Conservation (phyloP, 1,284 basidiomycete species). For the Mrakiaceae sp. region DNA sequence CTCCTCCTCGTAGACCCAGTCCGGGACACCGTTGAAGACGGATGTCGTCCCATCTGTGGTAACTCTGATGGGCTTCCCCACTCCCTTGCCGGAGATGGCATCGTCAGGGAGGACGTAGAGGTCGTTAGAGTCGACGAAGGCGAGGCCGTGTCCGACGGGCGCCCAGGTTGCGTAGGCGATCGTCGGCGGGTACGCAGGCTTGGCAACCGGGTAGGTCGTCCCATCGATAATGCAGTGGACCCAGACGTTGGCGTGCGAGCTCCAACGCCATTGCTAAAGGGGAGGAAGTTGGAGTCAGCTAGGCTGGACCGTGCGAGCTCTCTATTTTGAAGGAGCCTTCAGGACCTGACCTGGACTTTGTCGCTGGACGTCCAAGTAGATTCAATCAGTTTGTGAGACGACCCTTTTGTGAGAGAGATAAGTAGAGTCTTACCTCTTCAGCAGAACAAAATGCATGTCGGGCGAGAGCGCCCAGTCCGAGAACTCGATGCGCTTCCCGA, state of each 20-base stretch:
- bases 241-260: slow-evolving; percentile 78
- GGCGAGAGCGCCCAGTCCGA: slow-evolving; percentile 51
- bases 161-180: slow-evolving; percentile 76
- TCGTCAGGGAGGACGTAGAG: slow-evolving; percentile 52
- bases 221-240: slow-evolving; percentile 54
- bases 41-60: slow-evolving; percentile 71
- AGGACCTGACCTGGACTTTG: too few relatives aligned
- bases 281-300: background rate
- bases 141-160: slow-evolving; percentile 64
- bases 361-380: too few relatives aligned
- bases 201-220: slow-evolving; percentile 56
- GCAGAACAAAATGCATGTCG: slow-evolving; percentile 18
- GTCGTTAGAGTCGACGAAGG: slow-evolving; percentile 71
- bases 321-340: too few relatives aligned
- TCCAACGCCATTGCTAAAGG: slow-evolving; percentile 77
- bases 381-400: too few relatives aligned
- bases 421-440: slow-evolving; percentile 27
- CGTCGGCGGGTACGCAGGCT: slow-evolving; percentile 44
- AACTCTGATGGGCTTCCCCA: slow-evolving; percentile 46
- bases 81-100: background rate
- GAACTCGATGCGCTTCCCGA: slow-evolving; percentile 30
- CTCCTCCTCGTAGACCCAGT: slow-evolving; percentile 97
- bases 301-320: background rate
- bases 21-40: slow-evolving; percentile 86
- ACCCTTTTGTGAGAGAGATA: too few relatives aligned